Percentiles rank a stretch among this genome's conserved stretches.
Conservation (phyloP, 768 basidiomycete genomes). For the Pluteus cervinus region DNA sequence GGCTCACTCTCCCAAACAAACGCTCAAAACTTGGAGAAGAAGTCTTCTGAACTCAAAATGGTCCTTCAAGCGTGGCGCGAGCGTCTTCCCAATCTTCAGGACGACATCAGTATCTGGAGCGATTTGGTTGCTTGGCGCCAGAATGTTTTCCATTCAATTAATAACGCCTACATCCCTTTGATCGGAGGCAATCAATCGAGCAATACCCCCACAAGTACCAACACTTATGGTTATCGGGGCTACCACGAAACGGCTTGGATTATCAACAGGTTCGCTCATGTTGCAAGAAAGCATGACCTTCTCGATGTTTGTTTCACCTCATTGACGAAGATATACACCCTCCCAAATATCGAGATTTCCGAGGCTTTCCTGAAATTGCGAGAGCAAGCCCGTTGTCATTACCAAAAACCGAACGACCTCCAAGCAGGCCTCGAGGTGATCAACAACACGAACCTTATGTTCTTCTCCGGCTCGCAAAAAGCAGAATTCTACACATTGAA, state of each 20-base stretch:
- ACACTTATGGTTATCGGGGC: slow-evolving; percentile 89
- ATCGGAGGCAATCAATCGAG: slow-evolving; percentile 56
- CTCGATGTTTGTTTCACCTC: slow-evolving; percentile 94
- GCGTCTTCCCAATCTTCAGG: slow-evolving; percentile 89
- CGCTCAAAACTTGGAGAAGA: slow-evolving; percentile 86
- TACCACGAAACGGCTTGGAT: slow-evolving; percentile 99
- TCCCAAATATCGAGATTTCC: slow-evolving; percentile 99
- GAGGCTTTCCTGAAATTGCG: slow-evolving; percentile 98
- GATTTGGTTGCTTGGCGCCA: slow-evolving; percentile 99
- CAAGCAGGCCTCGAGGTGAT: slow-evolving; percentile 96
- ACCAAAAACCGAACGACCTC: slow-evolving; percentile 90
- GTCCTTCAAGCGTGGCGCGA: slow-evolving; percentile 97
- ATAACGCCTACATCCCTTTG: slow-evolving; percentile 91
- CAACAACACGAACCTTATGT: slow-evolving; percentile 98
- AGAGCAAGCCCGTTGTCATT: slow-evolving; percentile 97
- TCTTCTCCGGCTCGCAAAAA: slow-evolving; percentile 91
- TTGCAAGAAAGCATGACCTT: slow-evolving; percentile 94
- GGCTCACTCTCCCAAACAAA: slow-evolving; percentile 83
- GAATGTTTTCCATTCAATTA: slow-evolving; percentile 96
- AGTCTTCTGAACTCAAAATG: slow-evolving; percentile 92
- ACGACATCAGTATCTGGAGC: slow-evolving; percentile 98
- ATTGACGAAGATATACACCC: slow-evolving; percentile 94
- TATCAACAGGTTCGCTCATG: slow-evolving; percentile 98
- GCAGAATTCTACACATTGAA: slow-evolving; percentile 98
- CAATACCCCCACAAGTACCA: slow-evolving; percentile 50